A percentile compares a stretch with the other conserved stretches of the same genome.
Evolutionary conservation across 768 basidiomycete genomes (phyloP).

Genomic region (Collybiopsis luxurians): DNA sequence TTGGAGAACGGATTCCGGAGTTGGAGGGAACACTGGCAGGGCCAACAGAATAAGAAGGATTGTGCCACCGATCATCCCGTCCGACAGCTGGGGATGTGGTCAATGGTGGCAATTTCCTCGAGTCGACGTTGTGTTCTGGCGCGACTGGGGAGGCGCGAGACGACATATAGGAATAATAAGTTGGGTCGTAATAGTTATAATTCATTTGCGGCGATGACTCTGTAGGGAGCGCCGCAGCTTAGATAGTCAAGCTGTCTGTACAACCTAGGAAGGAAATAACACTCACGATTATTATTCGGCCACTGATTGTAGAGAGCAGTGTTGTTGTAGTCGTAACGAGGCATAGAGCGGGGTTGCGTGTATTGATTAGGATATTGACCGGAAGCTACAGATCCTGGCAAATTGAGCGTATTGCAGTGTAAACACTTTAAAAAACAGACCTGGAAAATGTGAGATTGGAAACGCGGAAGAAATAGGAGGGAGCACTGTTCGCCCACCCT

Average conservation of each 20-base stretch:
- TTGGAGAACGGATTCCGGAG: slow-evolving; percentile 57
- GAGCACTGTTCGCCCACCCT: slow-evolving; percentile 88
- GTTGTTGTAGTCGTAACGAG: slow-evolving; percentile 57
- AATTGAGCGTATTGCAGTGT: slow-evolving; percentile 54
- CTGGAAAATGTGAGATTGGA: slow-evolving; percentile 90
- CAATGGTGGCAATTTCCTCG: slow-evolving; percentile 41
- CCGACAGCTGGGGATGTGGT: slow-evolving; percentile 19
- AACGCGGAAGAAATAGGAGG: slow-evolving; percentile 82
- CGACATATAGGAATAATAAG: slow-evolving; percentile 18
- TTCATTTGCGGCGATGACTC: slow-evolving; percentile 26
- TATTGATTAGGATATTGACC: slow-evolving; percentile 54
- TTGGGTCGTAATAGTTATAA: slow-evolving; percentile 22
- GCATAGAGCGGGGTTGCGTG: slow-evolving; percentile 64
- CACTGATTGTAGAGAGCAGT: slow-evolving; percentile 48
- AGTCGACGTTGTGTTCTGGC: slow-evolving; percentile 32
- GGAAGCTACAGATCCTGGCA: slow-evolving; percentile 59
- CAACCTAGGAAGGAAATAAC: slow-evolving; percentile 15
- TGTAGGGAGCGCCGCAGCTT: slow-evolving; percentile 10
- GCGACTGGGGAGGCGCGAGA: slow-evolving; percentile 32
- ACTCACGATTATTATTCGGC: slow-evolving; percentile 33
- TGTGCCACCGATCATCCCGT: slow-evolving; percentile 33
- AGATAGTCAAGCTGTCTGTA: not conserved
- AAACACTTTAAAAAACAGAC: slow-evolving; percentile 62
- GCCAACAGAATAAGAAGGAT: slow-evolving; percentile 27
- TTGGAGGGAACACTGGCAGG: slow-evolving; percentile 33